Base-by-base conservation (phyloP, 176 grass and related monocot species). In the Paspalum vaginatum region DNA sequence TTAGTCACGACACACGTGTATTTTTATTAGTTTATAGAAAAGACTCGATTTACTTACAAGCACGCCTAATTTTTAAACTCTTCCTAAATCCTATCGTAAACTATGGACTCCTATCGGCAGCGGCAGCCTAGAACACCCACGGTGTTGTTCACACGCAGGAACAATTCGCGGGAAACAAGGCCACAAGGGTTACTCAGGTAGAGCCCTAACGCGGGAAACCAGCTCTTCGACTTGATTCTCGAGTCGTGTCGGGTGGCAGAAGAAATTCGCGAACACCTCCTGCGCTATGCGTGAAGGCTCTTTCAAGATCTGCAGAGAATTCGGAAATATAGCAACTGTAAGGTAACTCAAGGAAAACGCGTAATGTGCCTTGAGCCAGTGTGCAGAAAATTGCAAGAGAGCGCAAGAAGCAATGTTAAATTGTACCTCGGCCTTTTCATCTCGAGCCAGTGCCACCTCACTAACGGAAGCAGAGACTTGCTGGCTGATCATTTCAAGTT, bases 391-490 rank as follows among this genome's bases (percentile, higher is more conserved):
- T 15, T 49, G 17, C 11, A 9, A 66, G 40, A 79, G 5, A 15
- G 43, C 37, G 68, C n/a, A 57, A 67, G 68, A 45, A 26, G 56
- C 51, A 55, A 55, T 49, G 59, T 49, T 52, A 18, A 37, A 76
- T n/a, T 81, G 39, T 85, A 98, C 95, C 91, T 94, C 78, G 39
- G 88, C 81, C 68, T 98, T 94, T 74, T 92, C 73, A 18, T 89
- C 83, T 64, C 91, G 83, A 81, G 88, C 87, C 38, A 85, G 83
- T n/a, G 90, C 93, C n/a, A 94, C 92, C 83, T 98, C 92, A 59
- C 87, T 87, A 80, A 98, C 95, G 85, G 81, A 93, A 72, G 88
- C 78, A 85, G 88, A 91, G 56, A 94, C 88, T 80, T 93, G 86
- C 44, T 77, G 89, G 65, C 91, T 86, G 26, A 91, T 74, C 79